A percentile compares a stretch with the other conserved stretches of the same genome.
These are phyloP conservation scores for Tulasnella sp. DNA, from an alignment of 768 basidiomycete genomes.

Conservation along the genomic window DNA sequence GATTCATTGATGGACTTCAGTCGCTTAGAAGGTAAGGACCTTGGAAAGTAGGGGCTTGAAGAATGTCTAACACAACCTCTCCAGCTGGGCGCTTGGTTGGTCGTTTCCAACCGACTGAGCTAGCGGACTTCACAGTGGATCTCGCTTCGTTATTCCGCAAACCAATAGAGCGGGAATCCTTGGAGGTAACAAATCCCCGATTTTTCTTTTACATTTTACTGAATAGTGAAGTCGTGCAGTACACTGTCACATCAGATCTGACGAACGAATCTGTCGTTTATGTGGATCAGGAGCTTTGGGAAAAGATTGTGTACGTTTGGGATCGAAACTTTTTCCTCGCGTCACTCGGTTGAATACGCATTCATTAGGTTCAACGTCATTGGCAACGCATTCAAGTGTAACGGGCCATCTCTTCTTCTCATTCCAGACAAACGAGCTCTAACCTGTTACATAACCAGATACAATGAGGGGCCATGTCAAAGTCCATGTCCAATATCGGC, in stretches of 20 bases:
- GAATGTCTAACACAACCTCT: background rate
- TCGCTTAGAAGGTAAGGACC: constrained; percentile 22
- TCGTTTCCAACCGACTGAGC: constrained; percentile 26
- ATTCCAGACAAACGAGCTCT: constrained; percentile 21
- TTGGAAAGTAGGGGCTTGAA: background rate
- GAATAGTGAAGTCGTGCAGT: constrained; percentile 17
- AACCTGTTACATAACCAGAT: constrained; percentile 26
- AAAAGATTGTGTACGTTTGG: constrained; percentile 24
- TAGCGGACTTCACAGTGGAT: constrained; percentile 26
- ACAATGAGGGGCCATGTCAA: constrained; percentile 27
- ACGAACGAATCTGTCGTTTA: constrained; percentile 20
- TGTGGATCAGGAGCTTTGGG: constrained; percentile 29
- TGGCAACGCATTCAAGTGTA: constrained; percentile 30
- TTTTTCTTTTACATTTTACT: background rate
- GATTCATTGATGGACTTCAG: constrained; percentile 32
- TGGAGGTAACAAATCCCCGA: constrained; percentile 12
- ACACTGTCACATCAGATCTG: constrained; percentile 24
- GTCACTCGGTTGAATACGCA: background rate
- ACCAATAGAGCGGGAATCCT: constrained; percentile 26
- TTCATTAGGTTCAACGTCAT: constrained; percentile 26
- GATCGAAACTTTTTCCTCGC: background rate
- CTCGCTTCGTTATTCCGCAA: constrained; percentile 29
- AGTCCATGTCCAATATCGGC: constrained; percentile 24
- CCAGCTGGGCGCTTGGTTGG: constrained; percentile 21
- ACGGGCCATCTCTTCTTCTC: background rate